phyloP scores from a whole-genome alignment of 495 filamentous ascomycete species.

The Xylaria sp. region DNA sequence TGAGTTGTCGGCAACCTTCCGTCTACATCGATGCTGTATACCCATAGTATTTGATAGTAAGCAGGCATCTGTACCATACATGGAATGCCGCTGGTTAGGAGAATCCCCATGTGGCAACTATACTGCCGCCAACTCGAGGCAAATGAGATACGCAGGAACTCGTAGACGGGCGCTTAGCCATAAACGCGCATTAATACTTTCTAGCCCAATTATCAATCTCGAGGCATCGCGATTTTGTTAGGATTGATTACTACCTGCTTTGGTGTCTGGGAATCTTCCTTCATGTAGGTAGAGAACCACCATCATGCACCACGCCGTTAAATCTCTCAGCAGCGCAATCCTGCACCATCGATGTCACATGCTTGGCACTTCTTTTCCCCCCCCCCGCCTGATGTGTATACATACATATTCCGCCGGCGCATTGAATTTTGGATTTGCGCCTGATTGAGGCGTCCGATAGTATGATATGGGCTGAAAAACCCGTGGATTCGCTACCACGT shows the following conservation, averaged over 20 bases:
- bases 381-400: constrained; percentile 15
- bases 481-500: constrained; percentile 18
- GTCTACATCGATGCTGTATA: background rate
- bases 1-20: background rate
- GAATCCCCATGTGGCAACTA: background rate
- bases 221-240: background rate
- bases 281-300: background rate
- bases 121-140: background rate
- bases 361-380: constrained; percentile 16
- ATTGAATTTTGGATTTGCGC: constrained; percentile 4
- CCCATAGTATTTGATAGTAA: constrained; percentile 7
- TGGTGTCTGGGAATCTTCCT: background rate
- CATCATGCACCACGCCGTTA: constrained; percentile 6
- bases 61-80: constrained; percentile 21
- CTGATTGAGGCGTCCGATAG: constrained; percentile 8
- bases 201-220: background rate
- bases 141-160: background rate
- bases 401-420: background rate
- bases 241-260: background rate
- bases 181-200: background rate
- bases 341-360: background rate
- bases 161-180: background rate
- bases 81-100: background rate
- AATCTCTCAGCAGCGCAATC: constrained; percentile 3
- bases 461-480: constrained; percentile 21